Conservation (phyloP, 345 rosid genomes). For the Citrus australasica region DNA sequence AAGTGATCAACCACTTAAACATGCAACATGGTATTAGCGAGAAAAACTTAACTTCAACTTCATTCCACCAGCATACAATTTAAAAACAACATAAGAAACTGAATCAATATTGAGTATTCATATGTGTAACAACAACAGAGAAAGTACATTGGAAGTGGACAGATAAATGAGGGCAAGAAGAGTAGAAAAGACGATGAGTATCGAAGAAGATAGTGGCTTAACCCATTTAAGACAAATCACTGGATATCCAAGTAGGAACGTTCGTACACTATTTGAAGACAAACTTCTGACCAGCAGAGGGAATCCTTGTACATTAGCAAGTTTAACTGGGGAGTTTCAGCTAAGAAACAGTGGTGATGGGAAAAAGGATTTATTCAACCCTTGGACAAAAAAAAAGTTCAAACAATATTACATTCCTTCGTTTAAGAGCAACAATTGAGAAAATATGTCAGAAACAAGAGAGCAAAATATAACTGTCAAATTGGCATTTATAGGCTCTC, state of each 20-base stretch:
- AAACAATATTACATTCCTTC: background rate
- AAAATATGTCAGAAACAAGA: background rate
- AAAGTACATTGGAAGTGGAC: background rate
- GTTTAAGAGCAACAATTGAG: background rate
- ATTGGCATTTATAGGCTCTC: background rate
- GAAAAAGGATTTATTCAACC: background rate
- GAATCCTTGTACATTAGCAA: background rate
- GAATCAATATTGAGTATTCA: background rate
- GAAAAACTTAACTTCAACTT: background rate
- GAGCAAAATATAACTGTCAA: background rate
- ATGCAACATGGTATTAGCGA: background rate
- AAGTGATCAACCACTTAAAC: constrained; percentile 17
- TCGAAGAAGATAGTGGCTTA: background rate
- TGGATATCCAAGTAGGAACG: background rate
- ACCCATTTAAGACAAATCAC: background rate
- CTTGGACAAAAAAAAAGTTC: background rate
- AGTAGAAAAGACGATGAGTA: background rate
- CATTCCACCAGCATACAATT: background rate
- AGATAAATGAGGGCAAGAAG: background rate
- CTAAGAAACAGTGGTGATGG: background rate
- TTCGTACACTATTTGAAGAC: background rate
- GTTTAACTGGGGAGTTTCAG: background rate
- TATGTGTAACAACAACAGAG: background rate
- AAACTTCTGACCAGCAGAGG: background rate
- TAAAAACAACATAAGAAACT: background rate